Conservation (phyloP, 2,329 filamentous ascomycete genomes). For the Fusarium floridanum region DNA sequence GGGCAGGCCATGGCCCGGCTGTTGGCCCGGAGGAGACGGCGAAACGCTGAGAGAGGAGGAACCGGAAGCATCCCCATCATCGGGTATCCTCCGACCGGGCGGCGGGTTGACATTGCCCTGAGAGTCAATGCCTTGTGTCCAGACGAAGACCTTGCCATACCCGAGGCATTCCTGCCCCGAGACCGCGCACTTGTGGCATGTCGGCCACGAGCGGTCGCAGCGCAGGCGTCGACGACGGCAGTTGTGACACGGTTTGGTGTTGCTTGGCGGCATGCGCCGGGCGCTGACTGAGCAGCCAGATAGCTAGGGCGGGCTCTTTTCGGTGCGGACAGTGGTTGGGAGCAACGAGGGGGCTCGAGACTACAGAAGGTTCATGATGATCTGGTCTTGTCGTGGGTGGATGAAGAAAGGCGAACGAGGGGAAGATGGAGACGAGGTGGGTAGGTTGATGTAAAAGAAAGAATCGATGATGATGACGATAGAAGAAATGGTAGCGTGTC, state of each 20-base stretch:
- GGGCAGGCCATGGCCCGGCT: slow-evolving; percentile 15
- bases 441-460: not conserved
- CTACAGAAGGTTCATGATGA: slow-evolving; percentile 41
- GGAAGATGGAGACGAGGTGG: slow-evolving; percentile 6
- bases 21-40: slow-evolving; percentile 6
- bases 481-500: slow-evolving; percentile 8
- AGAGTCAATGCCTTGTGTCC: slow-evolving; percentile 66
- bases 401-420: slow-evolving; percentile 1
- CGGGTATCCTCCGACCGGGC: slow-evolving; percentile 39
- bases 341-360: slow-evolving; percentile 33
- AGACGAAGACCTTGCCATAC: slow-evolving; percentile 71
- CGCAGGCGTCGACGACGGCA: slow-evolving; percentile 71
- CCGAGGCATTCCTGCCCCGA: slow-evolving; percentile 71
- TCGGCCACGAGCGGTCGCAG: slow-evolving; percentile 71
- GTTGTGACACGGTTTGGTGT: slow-evolving; percentile 68
- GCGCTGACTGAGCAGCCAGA: slow-evolving; percentile 44
- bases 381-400: slow-evolving; percentile 10
- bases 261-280: slow-evolving; percentile 53
- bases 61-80: slow-evolving; percentile 33
- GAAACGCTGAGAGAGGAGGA: slow-evolving; percentile 25
- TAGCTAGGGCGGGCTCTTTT: slow-evolving; percentile 32
- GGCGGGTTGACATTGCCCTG: slow-evolving; percentile 59
- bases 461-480: slow-evolving; percentile 19
- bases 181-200: slow-evolving; percentile 70
- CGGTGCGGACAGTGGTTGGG: slow-evolving; percentile 33